Evolutionary conservation across 2,329 filamentous ascomycete genomes (phyloP).

Genomic region (Stagonosporopsis rhizophila): DNA sequence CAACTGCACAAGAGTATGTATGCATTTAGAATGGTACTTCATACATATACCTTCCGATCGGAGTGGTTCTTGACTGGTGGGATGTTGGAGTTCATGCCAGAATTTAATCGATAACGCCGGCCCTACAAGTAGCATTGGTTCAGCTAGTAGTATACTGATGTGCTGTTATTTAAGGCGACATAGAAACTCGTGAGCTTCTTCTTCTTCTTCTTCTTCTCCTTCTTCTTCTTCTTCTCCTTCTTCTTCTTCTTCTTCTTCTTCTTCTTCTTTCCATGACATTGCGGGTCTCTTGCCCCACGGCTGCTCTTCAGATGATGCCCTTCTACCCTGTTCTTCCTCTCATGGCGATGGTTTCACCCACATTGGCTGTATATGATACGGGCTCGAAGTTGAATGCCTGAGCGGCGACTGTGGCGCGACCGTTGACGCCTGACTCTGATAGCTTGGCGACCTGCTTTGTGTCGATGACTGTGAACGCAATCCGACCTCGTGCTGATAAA

Average conservation of each 20-base stretch:
- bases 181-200: not conserved
- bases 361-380: conserved; percentile 4
- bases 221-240: not conserved
- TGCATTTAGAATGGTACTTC: not conserved
- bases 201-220: not conserved
- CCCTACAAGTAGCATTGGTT: not conserved
- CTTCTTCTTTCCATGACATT: not conserved
- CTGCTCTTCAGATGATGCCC: not conserved
- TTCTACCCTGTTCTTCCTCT: not conserved
- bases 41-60: not conserved
- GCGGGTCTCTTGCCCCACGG: not conserved
- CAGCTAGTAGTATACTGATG: not conserved
- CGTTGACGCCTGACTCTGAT: conserved; percentile 11
- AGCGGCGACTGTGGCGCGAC: conserved; percentile 1
- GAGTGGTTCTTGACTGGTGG: not conserved
- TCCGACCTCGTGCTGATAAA: conserved; percentile 1
- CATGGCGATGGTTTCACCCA: conserved; percentile 9
- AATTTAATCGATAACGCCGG: conserved; percentile 1
- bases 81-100: not conserved
- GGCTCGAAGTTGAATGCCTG: conserved; percentile 6
- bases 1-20: not conserved
- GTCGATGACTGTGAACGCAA: conserved; percentile 3
- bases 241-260: not conserved
- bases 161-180: not conserved
- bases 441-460: conserved; percentile 15